Base-by-base conservation (phyloP, 176 grass and related monocot genomes). In the Oryza brachyantha region DNA sequence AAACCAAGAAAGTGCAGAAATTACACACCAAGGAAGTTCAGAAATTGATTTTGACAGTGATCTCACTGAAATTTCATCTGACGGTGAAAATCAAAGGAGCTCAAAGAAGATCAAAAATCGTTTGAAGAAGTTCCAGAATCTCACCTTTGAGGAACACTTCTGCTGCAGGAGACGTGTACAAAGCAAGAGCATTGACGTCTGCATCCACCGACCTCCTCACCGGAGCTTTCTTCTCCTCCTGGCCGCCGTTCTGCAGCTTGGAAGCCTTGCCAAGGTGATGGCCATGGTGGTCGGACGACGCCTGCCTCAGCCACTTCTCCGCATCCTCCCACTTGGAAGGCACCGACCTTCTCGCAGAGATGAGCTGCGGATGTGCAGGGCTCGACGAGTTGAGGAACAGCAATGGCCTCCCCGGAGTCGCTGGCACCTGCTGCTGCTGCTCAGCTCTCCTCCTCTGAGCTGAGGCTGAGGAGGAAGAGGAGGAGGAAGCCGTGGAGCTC, bases 241-340 rank as follows among this genome's bases (percentile, higher is more conserved):
- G 77, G 27, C 77, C 59, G 26, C 78, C 74, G 84, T 68, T 79
- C 65, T 77, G 66, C 83, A 88, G 84, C 76, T 79, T 84, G 12
- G 40, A 86, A 38, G 64, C 73, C 34, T 82, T 90, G 68, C 68
- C 84, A 32, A 83, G 68, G 66, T 66, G 62, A 3, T 28, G 32
- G 26, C 54, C 14, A 42, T 66, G 75, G 69, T 69, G 62, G 29
- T 88, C 85, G 2, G 90, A 77, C 26, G 92, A 77, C 26, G 92
- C 82, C 34, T 90, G 87, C n/a, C 76, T 89, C 54, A 96, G 65
- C 96, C 96, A 99, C 78, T 94, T 99, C 92, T 99, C 96, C 2
- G 96, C 96, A 81, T 99, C 96, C 72, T 99, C 96, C 96, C 96
- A 99, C 87, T 99, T 99, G 50, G 96, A 96, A 31, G 96, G 93